Evolutionary conservation across 2,329 filamentous ascomycete species (phyloP).

Genomic region (Aspergillus sp.): DNA sequence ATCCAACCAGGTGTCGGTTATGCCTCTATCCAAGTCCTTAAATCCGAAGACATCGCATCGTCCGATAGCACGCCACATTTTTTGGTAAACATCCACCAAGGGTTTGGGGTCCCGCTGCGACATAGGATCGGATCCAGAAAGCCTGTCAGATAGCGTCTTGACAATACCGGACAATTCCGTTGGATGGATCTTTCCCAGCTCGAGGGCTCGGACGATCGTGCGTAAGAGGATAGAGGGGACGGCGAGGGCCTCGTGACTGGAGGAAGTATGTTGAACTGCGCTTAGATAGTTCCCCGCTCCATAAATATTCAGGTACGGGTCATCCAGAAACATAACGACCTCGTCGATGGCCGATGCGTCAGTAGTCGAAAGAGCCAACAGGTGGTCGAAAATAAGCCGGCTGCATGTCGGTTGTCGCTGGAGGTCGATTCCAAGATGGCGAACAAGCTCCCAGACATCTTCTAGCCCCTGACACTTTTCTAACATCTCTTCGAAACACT

Average conservation of each 20-base stretch:
- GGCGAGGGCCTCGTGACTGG: constrained; percentile 14
- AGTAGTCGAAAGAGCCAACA: constrained; percentile 21
- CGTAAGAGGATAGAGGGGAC: constrained; percentile 23
- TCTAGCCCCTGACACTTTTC: constrained; percentile 21
- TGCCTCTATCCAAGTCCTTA: constrained; percentile 29
- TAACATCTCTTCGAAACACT: constrained; percentile 20
- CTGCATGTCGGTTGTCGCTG: constrained; percentile 35
- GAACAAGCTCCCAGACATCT: constrained; percentile 28
- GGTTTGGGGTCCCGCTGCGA: constrained; percentile 11
- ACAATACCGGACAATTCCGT: constrained; percentile 34
- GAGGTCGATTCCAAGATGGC: constrained; percentile 31
- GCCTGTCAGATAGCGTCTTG: constrained; percentile 19
- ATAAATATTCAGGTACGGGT: constrained; percentile 34
- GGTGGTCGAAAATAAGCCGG: constrained; percentile 32
- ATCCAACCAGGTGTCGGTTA: constrained; percentile 32
- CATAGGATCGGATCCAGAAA: not conserved
- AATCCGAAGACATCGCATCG: constrained; percentile 34
- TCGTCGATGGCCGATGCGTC: constrained; percentile 19
- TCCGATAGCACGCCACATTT: constrained; percentile 39
- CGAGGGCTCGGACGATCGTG: constrained; percentile 28
- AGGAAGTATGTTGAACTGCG: constrained; percentile 26
- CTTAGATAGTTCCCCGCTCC: constrained; percentile 36
- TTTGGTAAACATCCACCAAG: constrained; percentile 24
- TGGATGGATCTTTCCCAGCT: constrained; percentile 34
- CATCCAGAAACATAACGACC: constrained; percentile 33